phyloP scores from a whole-genome alignment of 2,329 filamentous ascomycete species.

The Spiromastix sp. region DNA sequence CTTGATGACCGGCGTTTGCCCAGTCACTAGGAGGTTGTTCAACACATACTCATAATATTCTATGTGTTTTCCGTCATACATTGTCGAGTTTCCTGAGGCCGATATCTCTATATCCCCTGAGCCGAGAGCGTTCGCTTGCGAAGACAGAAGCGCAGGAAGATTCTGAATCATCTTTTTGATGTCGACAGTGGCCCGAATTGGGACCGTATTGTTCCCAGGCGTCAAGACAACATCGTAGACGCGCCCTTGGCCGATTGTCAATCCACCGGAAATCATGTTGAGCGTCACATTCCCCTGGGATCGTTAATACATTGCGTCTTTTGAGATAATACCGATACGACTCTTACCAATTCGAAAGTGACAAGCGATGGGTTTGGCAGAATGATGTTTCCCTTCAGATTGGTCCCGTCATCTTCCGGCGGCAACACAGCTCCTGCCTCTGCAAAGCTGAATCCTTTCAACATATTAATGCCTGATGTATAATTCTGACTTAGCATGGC shows the following conservation, averaged over 20 bases:
- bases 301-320: neutral
- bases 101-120: conserved; percentile 34
- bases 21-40: conserved; percentile 27
- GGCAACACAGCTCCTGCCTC: conserved; percentile 29
- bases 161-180: conserved; percentile 35
- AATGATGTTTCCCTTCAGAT: conserved; percentile 34
- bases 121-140: conserved; percentile 27
- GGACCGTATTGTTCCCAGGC: conserved; percentile 34
- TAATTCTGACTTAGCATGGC: too few relatives aligned
- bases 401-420: conserved; percentile 28
- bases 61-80: conserved; percentile 35
- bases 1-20: conserved; percentile 29
- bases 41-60: conserved; percentile 36
- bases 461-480: conserved; percentile 23
- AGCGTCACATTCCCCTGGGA: conserved; percentile 36
- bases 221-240: conserved; percentile 31
- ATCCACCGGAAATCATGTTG: conserved; percentile 32
- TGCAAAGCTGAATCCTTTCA: conserved; percentile 31
- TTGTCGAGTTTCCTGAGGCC: conserved; percentile 33
- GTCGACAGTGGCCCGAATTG: conserved; percentile 34
- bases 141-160: conserved; percentile 29
- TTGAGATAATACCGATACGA: neutral
- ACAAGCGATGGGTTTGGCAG: conserved; percentile 38
- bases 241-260: conserved; percentile 30
- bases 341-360: conserved; percentile 23